Evolutionary conservation across 306 rosid genomes (phyloP), one percentile per base, ranked within the genome.

Genomic region (Trifolium fragiferum): DNA sequence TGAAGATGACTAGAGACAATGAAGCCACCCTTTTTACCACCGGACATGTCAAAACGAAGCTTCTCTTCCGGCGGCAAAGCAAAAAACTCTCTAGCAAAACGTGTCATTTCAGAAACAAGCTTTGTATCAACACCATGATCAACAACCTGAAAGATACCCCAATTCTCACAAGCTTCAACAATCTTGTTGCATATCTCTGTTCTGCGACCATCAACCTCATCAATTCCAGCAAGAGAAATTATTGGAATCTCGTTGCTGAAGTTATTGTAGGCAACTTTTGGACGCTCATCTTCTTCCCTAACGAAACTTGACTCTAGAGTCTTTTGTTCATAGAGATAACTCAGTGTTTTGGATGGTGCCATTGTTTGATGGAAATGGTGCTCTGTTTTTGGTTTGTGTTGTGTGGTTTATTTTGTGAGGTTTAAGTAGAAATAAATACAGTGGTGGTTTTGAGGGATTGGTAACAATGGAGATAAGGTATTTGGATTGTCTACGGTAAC

Each of bases 21-120:
- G 84, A 93, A 93, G 0, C 98, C 98, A 1, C 98, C 98, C 64
- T 88, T 93, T 59, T 92, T 88, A 77, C 96, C 99, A 13, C 99
- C 96, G 15, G 97, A 60, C 99, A 94, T 94, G 76, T 90, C 96
- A 18, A 81, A 94, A 0, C 90, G 90, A 62, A 90, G 95, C 81
- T 94, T 94, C 59, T 94, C 97, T 46, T 90, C 90, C 0, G 96
- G 80, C 0, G 98, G 86, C 79, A 92, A n/a, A 4, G 85, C 93
- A 8, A 92, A 94, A 84, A 94, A 94, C 1, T 78, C 84, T 40
- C 53, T 61, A 10, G 97, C 95, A 0, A 90, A 83, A 5, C 82
- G 75, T 0, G 93, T 84, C 99, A 94, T 94, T 0, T 90, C 77
- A 0, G 89, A 72, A 1, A 94, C 9, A 38, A 94, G 92, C 0